These are phyloP conservation scores for Pseudonitzschia multistriata DNA, from an alignment of 108 stramenopile species.

Conservation along the genomic window DNA sequence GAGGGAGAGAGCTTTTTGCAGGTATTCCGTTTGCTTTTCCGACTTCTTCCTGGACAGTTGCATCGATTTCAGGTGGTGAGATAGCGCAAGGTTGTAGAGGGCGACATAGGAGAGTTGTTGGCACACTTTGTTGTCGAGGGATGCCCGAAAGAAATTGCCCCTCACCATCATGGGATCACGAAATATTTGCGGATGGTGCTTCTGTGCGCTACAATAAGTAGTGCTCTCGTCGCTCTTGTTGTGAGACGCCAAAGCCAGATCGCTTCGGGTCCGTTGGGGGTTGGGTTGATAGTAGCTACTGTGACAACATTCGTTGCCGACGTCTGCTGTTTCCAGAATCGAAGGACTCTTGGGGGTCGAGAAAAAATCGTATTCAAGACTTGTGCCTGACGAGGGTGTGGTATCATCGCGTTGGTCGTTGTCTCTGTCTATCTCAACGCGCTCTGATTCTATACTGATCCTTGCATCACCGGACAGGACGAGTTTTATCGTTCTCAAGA, in stretches of 20 bases:
- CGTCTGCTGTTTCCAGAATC: slow-evolving; percentile 11
- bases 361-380: slow-evolving; percentile 23
- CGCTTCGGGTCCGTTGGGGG: neutral
- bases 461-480: slow-evolving; percentile 25
- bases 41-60: slow-evolving; percentile 14
- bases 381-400: neutral
- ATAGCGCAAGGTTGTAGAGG: slow-evolving; percentile 30
- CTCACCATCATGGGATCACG: slow-evolving; percentile 21
- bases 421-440: neutral
- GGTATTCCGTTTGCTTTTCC: neutral
- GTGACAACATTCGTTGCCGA: neutral
- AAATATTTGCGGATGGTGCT: slow-evolving; percentile 9
- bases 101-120: slow-evolving; percentile 22
- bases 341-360: neutral
- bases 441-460: neutral
- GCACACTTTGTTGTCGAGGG: slow-evolving; percentile 9
- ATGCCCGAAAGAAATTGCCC: slow-evolving; percentile 2
- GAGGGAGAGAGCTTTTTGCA: slow-evolving; percentile 29
- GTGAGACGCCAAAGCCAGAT: neutral
- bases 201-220: neutral
- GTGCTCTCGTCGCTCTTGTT: neutral
- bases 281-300: neutral
- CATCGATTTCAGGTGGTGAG: slow-evolving; percentile 24
- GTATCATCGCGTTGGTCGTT: neutral
- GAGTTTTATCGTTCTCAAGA: slow-evolving; percentile 16